A percentile compares a stretch with the other conserved stretches of the same genome.
phyloP scores from a whole-genome alignment of 2,329 filamentous ascomycete genomes.

The Fusarium fracticaudum region DNA sequence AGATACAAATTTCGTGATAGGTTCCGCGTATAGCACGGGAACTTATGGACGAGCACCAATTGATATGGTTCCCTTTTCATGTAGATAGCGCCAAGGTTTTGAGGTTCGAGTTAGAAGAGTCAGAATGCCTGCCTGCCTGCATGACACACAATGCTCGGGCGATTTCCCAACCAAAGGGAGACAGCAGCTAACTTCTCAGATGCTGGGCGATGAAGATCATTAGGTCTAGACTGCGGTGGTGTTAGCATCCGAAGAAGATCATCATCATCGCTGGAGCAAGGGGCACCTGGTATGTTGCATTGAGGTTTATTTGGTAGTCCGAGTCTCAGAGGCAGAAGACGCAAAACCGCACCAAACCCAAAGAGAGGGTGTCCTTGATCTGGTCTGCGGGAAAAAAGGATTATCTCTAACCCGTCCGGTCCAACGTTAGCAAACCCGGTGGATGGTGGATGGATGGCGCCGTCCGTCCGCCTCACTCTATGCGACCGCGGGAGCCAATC shows the following conservation, averaged over 20 bases:
- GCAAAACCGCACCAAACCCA: not conserved
- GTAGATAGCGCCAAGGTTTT: slow-evolving; percentile 20
- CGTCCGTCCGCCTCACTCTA: slow-evolving; percentile 42
- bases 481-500: slow-evolving; percentile 41
- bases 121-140: slow-evolving; percentile 25
- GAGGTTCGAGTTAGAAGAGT: slow-evolving; percentile 25
- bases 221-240: slow-evolving; percentile 29
- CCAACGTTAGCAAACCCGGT: slow-evolving; percentile 1
- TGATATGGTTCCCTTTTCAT: not conserved
- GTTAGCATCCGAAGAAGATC: slow-evolving; percentile 16
- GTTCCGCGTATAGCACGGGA: slow-evolving; percentile 9
- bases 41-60: slow-evolving; percentile 8
- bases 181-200: slow-evolving; percentile 3
- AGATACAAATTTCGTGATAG: slow-evolving; percentile 7
- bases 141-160: slow-evolving; percentile 26
- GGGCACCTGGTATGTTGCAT: slow-evolving; percentile 10
- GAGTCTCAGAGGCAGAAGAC: not conserved
- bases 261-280: slow-evolving; percentile 4
- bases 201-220: slow-evolving; percentile 27
- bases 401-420: slow-evolving; percentile 2
- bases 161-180: slow-evolving; percentile 22
- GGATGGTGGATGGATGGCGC: not conserved
- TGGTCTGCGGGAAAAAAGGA: not conserved
- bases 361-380: slow-evolving; percentile 27
- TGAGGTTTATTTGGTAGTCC: slow-evolving; percentile 29